phyloP scores from a whole-genome alignment of 345 rosid species.

The Salix dunnii region DNA sequence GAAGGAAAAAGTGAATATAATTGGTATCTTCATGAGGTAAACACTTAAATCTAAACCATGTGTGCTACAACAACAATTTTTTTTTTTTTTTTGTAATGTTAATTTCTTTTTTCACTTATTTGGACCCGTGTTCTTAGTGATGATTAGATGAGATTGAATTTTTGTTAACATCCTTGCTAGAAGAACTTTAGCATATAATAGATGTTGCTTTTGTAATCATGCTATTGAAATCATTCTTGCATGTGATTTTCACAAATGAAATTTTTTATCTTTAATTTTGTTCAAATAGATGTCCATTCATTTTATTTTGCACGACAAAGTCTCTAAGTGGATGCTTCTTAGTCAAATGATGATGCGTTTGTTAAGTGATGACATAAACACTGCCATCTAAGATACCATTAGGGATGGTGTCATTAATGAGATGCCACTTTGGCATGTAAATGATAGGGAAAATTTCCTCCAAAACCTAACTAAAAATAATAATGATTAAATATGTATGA shows the following conservation, averaged over 20 bases:
- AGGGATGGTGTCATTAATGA: too few species aligned
- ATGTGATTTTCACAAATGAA: not conserved
- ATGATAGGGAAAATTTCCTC: too few species aligned
- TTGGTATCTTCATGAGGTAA: conserved; percentile 95
- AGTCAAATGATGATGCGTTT: too few species aligned
- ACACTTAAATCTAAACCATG: conserved; percentile 10
- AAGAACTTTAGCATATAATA: not conserved
- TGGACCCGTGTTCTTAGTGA: not conserved
- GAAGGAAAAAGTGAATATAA: conserved; percentile 85
- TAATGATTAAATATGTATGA: too few species aligned
- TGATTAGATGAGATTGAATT: not conserved
- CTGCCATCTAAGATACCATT: too few species aligned
- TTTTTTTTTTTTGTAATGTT: not conserved
- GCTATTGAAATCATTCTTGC: not conserved
- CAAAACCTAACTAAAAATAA: too few species aligned
- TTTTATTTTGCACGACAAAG: too few species aligned
- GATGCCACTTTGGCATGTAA: too few species aligned
- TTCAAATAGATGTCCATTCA: too few species aligned
- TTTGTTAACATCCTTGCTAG: not conserved
- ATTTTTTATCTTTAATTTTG: too few species aligned
- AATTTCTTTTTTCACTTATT: not conserved
- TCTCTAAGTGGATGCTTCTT: too few species aligned
- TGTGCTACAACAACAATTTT: not conserved
- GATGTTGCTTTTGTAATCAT: not conserved
- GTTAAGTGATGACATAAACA: too few species aligned